Evolutionary conservation across 2,329 filamentous ascomycete species (phyloP).

Genomic region (Penicillium sp.): DNA sequence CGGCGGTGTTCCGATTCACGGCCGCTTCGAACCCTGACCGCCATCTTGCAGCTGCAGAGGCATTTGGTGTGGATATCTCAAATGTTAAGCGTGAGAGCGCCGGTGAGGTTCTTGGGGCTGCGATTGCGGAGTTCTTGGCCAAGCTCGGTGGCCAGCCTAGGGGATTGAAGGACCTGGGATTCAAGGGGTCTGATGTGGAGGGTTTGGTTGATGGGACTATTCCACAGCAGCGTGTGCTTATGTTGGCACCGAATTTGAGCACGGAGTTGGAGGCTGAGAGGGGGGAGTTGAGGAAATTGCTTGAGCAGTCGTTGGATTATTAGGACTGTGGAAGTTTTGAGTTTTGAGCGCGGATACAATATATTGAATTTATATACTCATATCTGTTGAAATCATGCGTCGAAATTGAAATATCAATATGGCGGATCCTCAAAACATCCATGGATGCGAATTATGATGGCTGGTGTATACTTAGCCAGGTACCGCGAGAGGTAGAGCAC

Average conservation of each 20-base stretch:
- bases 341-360: neutral
- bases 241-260: conserved; percentile 81
- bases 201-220: conserved; percentile 90
- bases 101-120: conserved; percentile 83
- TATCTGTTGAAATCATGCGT: neutral
- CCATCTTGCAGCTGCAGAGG: conserved; percentile 84
- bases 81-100: conserved; percentile 88
- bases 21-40: conserved; percentile 88
- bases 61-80: conserved; percentile 84
- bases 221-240: conserved; percentile 85
- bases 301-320: conserved; percentile 64
- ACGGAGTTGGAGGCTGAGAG: conserved; percentile 69
- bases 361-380: neutral
- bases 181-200: conserved; percentile 73
- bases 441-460: no score
- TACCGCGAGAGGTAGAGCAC: no score
- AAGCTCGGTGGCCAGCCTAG: conserved; percentile 86
- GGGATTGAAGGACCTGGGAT: conserved; percentile 82
- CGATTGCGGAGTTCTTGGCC: conserved; percentile 76
- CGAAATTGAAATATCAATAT: neutral
- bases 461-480: no score
- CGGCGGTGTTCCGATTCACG: conserved; percentile 92
- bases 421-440: no score
- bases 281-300: conserved; percentile 69
- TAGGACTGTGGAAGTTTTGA: conserved; percentile 30